Base-by-base conservation (phyloP, 805 yeast genomes). In the Teunomyces cretensis region DNA sequence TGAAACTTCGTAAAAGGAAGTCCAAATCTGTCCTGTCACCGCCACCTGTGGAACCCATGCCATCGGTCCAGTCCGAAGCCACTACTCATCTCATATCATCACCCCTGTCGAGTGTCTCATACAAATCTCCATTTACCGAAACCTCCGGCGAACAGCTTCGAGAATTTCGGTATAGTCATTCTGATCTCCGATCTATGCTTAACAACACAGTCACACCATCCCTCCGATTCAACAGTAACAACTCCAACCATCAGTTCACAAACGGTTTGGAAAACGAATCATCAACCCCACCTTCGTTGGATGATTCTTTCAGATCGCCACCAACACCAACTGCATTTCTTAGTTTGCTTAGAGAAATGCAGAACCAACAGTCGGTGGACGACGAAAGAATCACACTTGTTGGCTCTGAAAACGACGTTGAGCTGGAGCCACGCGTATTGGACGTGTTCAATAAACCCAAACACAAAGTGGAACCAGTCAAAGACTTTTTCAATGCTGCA, bases 1-100 rank as follows among this genome's bases (percentile, higher is more conserved):
- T 64, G 42, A 79, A 79, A 53, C 55, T 71, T 14, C 56, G 81
- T 41, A 72, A 65, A 42, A 58, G 82, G 15, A 65, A 46, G 30
- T 17, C 49, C 16, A 33, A 43, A 26, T 31, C 41, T 26, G 30
- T 33, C 13, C 28, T 27, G 30, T n/a, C 27, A 19, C 7, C 22
- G 11, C 36, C 6, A 12, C 36, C 11, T 11, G 12, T 22, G 17
- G 13, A 9, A 31, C 16, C 12, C 4, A 27, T n/a, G 7, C 16
- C 28, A 26, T 19, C 22, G 22, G 22, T 19, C 22, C 9, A 26
- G 9, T 32, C 39, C 16, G 37, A 32, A 3, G 8, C 33, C 2
- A 28, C 13, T 9, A 16, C 14, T 12, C 14, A 12, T 30, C 35
- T 11, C 15, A 24, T 9, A 15, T 35, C 27, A 9, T 12, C 15